Conservation (phyloP, 2,329 filamentous ascomycete species). For the Fusarium odoratissimum region DNA sequence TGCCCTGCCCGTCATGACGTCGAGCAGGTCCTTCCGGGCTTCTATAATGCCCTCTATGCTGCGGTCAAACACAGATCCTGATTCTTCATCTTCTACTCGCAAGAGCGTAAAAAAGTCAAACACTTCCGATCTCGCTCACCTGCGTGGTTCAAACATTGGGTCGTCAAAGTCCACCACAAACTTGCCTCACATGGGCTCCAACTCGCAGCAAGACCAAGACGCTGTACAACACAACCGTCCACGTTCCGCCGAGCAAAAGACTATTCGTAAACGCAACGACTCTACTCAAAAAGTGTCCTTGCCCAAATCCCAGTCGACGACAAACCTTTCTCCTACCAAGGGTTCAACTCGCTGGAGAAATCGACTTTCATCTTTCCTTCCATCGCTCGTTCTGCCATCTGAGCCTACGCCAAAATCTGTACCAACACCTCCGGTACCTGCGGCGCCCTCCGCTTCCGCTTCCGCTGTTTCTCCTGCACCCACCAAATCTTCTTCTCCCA, state of each 20-base stretch:
- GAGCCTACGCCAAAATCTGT: constrained; percentile 44
- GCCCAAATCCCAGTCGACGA: constrained; percentile 36
- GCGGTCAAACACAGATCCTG: constrained; percentile 47
- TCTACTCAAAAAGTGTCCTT: constrained; percentile 18
- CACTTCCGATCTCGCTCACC: constrained; percentile 40
- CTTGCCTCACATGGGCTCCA: constrained; percentile 24
- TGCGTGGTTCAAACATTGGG: constrained; percentile 33
- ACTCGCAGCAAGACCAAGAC: constrained; percentile 22
- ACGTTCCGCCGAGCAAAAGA: constrained; percentile 36
- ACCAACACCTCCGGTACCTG: constrained; percentile 31
- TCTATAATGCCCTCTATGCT: constrained; percentile 53
- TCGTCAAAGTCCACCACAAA: constrained; percentile 30
- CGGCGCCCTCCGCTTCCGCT: constrained; percentile 35
- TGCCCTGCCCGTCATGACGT: constrained; percentile 55
- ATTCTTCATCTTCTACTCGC: constrained; percentile 38
- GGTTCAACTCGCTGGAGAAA: constrained; percentile 48
- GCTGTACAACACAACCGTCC: constrained; percentile 35
- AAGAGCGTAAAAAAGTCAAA: constrained; percentile 43
- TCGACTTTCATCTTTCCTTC: constrained; percentile 52
- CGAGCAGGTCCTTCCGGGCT: constrained; percentile 58
- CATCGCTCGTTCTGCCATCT: constrained; percentile 53
- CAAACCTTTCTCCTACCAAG: constrained; percentile 27
- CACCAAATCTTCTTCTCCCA: constrained; percentile 44
- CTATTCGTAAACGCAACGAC: constrained; percentile 34
- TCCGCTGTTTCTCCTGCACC: constrained; percentile 32